Evolutionary conservation across 768 basidiomycete species (phyloP), one percentile per base, ranked within the genome.

Genomic region (Boletellus ananas): DNA sequence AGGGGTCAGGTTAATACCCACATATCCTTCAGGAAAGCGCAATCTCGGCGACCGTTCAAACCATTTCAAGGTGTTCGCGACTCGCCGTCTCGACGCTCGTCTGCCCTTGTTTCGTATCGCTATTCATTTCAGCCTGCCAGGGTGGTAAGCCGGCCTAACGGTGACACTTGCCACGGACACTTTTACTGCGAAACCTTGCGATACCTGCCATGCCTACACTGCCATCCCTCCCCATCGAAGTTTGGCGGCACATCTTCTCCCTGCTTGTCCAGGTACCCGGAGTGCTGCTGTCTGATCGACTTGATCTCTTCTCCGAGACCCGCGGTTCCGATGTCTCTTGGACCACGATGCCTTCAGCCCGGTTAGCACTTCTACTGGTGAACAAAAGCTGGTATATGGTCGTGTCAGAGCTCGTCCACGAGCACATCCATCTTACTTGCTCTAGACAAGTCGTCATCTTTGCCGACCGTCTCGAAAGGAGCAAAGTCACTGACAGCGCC

Each of bases 221-320:
- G 20, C 63, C 63, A 27, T 25, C 49, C 18, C 65, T 70, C 35
- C 70, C 72, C 3, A 64, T 65, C 33, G 71, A 73, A 45, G 59
- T 74, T n/a, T 77, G 74, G 73, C 62, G 67, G 12, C 69, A 67
- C 40, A 70, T 76, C 14, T 62, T 77, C 6, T 48, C 64, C 13
- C 67, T 63, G 20, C 55, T 71, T 12, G 53, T 71, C 52, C 63
- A 71, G 23, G 57, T 71, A 3, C 63, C 71, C 4, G 72, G 72
- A 0, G 55, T 66, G 9, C 54, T 62, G 21, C 59, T 64, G 8
- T 45, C 70, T 18, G 67, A 72, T 41, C 60, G 68, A 29, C 71
- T 70, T 41, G 72, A 75, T 49, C 70, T 72, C n/a, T 77, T 77
- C 55, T 49, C 61, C 11, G 69, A 72, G 29, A 56, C 63, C 23